These are phyloP conservation scores for Zygotorulaspora chibaensis DNA, from an alignment of 805 yeast genomes.

Conservation along the genomic window DNA sequence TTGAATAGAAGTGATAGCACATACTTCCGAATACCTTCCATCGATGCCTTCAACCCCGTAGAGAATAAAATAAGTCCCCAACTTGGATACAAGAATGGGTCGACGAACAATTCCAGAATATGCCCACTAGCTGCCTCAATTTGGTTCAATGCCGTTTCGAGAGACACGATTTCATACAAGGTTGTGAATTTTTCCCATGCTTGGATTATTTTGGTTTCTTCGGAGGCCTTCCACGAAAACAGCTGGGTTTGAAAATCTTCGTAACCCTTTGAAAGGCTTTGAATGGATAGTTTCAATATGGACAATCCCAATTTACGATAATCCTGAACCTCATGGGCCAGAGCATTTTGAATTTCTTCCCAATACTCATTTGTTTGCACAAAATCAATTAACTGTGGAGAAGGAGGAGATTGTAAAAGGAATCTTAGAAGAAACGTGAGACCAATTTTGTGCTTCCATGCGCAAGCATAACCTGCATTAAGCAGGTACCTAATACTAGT, in stretches of 20 bases:
- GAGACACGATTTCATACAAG: conserved; percentile 71
- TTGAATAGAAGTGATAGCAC: conserved; percentile 52
- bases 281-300: conserved; percentile 57
- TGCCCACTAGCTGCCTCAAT: conserved; percentile 71
- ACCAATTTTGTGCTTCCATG: conserved; percentile 40
- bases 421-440: conserved; percentile 55
- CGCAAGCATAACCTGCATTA: conserved; percentile 25
- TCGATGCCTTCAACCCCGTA: conserved; percentile 69
- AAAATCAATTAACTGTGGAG: conserved; percentile 9
- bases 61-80: conserved; percentile 75
- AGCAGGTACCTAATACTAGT: conserved; percentile 39
- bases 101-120: conserved; percentile 49
- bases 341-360: conserved; percentile 51
- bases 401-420: conserved; percentile 30
- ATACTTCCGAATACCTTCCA: conserved; percentile 71
- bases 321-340: conserved; percentile 57
- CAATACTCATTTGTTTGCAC: conserved; percentile 43
- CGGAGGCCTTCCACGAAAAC: conserved; percentile 19
- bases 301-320: conserved; percentile 65
- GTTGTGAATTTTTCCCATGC: conserved; percentile 75
- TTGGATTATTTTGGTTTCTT: conserved; percentile 33
- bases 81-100: conserved; percentile 53
- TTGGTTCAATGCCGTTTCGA: conserved; percentile 84
- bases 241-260: conserved; percentile 10
- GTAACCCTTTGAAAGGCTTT: conserved; percentile 33